Base-by-base conservation (phyloP, 2,329 filamentous ascomycete genomes). In the Aspergillus candidus region DNA sequence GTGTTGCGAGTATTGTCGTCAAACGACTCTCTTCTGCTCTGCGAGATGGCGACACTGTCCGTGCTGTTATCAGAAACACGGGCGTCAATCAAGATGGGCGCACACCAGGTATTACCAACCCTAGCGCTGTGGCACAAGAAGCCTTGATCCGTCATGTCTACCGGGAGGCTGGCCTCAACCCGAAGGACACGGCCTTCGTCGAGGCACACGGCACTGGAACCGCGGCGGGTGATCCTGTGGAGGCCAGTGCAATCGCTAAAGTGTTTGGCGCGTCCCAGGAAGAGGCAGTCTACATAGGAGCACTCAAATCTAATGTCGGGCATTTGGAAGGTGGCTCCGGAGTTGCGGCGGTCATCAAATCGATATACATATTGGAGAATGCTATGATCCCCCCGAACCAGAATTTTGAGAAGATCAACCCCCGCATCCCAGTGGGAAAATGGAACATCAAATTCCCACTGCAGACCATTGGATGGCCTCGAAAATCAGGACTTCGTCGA, bases 171-270 rank as follows among this genome's bases (percentile, higher is more conserved):
- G 48, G 48, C 4, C 41, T 56, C 27, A 47, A 50, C 8, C 44
- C 53, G 38, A 36, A 31, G 33, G 48, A 56, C n/a, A 59, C 52
- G 6, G 38, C 50, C 17, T 70, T 58, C 33, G 61, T 70, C n/a
- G 63, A 72, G 35, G 61, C 60, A 1, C 69, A 72, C 44, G 68
- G 66, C 10, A 71, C 67, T 1, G 67, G 68, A 63, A 3, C 53
- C 48, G 18, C 31, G 12, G 38, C 38, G 2, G 51, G 51, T 6
- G 41, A 51, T 38, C 22, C 15, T 11, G 14, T 44, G 17, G 35
- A 44, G 37, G 29, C 32, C n/a, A 13, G 31, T 15, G 32, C 40
- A 5, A 48, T 53, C 30, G 13, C 31, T 15, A 30, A 27, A 8
- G 42, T 32, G 30, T 41, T 45, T 11, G 6, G 41, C 6, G 14